Evolutionary conservation across 1,284 basidiomycete species (phyloP), one percentile per base, ranked within the genome.

Genomic region (Leucoagaricus sp.): DNA sequence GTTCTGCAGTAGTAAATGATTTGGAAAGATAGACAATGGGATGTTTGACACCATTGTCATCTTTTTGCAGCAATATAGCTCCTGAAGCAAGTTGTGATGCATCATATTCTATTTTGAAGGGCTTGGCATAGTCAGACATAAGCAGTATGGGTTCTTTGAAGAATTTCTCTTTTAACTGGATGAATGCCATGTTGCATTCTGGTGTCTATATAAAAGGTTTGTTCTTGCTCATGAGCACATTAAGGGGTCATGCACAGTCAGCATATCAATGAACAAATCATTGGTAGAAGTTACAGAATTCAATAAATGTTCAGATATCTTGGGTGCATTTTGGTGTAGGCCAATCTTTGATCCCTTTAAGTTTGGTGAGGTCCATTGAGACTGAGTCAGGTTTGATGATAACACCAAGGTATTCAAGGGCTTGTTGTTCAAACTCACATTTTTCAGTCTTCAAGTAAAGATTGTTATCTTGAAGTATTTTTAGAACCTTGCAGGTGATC

Each of bases 191-290:
- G n/a, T n/a, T n/a, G n/a, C n/a, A n/a, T n/a, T n/a, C n/a, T n/a
- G n/a, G n/a, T n/a, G n/a, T n/a, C n/a, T n/a, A n/a, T n/a, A n/a
- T n/a, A n/a, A n/a, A n/a, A n/a, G n/a, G n/a, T n/a, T n/a, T n/a
- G n/a, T n/a, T n/a, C n/a, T n/a, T n/a, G n/a, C n/a, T n/a, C n/a
- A n/a, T n/a, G n/a, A n/a, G n/a, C n/a, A n/a, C n/a, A n/a, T n/a
- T n/a, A n/a, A n/a, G n/a, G n/a, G n/a, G n/a, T n/a, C n/a, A 60
- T 3, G 64, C 60, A 13, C 66, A 59, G 0, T 64, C 60, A 0
- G 55, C 67, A 69, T 0, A 61, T 57, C n/a, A 51, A 26, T 47
- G 66, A 50, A 25, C 26, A 60, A 69, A 31, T 60, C 81, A 15
- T 72, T 72, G 4, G n/a, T 40, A 40, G n/a, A 40, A 40, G 36